These are phyloP conservation scores for Poa pratensis DNA, from an alignment of 176 grass and related monocot genomes.

Conservation along the genomic window DNA sequence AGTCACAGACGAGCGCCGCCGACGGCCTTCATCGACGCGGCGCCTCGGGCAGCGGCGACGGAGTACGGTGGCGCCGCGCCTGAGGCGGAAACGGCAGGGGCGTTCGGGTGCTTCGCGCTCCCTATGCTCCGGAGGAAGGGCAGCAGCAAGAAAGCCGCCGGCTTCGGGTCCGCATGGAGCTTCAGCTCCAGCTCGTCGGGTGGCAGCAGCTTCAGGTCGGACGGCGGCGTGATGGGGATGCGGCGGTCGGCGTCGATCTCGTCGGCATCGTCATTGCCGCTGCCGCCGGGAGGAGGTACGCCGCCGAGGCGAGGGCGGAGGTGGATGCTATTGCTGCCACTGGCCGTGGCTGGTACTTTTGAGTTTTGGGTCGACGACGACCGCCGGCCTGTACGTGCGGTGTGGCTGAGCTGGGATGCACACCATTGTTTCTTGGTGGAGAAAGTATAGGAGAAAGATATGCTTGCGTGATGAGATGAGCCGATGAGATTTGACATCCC, in stretches of 20 bases:
- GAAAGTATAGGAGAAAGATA: background rate
- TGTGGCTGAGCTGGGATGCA: background rate
- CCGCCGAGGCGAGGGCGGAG: constrained; percentile 41
- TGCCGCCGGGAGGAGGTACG: constrained; percentile 43
- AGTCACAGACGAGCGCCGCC: background rate
- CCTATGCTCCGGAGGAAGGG: constrained; percentile 44
- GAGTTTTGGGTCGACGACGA: constrained; percentile 5
- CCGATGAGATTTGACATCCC: constrained; percentile 23
- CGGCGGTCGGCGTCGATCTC: constrained; percentile 40
- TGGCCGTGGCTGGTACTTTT: constrained; percentile 54
- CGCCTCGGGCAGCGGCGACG: background rate
- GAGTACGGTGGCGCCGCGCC: background rate
- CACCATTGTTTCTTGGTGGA: background rate
- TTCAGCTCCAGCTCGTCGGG: constrained; percentile 40
- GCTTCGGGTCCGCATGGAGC: background rate
- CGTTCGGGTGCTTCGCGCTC: constrained; percentile 53
- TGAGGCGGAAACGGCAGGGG: background rate
- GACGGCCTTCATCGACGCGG: constrained; percentile 50
- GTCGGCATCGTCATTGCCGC: constrained; percentile 44
- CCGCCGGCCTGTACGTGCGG: background rate
- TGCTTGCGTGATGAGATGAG: background rate
- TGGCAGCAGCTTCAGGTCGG: constrained; percentile 38
- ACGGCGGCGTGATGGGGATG: constrained; percentile 14
- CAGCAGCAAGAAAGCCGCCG: constrained; percentile 35
- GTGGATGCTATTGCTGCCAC: constrained; percentile 33